These are phyloP conservation scores for Rhodamnia rubescens DNA, from an alignment of 345 rosid species.

Conservation along the genomic window DNA sequence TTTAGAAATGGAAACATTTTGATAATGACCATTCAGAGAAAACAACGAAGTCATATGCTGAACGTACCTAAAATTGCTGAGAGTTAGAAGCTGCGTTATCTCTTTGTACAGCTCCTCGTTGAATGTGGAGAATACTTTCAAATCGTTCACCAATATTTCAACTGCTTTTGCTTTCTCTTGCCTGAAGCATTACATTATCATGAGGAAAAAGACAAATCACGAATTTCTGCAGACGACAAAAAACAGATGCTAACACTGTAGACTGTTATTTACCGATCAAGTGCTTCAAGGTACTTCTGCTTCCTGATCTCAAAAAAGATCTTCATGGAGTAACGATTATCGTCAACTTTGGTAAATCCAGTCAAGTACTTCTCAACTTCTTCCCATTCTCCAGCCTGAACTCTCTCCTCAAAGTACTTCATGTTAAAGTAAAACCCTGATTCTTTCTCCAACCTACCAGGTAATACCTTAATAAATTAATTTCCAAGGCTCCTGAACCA, in stretches of 20 bases:
- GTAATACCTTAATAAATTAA: background rate
- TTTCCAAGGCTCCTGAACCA: background rate
- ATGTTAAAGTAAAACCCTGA: conserved; percentile 61
- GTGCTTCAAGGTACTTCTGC: conserved; percentile 89
- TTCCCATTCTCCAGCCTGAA: conserved; percentile 65
- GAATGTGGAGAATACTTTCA: conserved; percentile 81
- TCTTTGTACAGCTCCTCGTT: conserved; percentile 87
- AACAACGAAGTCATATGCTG: background rate
- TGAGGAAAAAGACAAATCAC: background rate
- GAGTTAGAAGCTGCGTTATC: conserved; percentile 76
- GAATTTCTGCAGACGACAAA: background rate
- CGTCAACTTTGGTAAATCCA: conserved; percentile 62
- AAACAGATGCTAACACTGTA: background rate
- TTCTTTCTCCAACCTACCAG: conserved; percentile 53
- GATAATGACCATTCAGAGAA: background rate
- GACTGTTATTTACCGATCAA: conserved; percentile 37
- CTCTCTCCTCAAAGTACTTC: conserved; percentile 64
- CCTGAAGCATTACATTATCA: conserved; percentile 21
- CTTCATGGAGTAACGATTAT: conserved; percentile 73
- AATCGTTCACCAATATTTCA: conserved; percentile 67
- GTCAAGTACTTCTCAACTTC: conserved; percentile 60
- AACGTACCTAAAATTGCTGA: conserved; percentile 67
- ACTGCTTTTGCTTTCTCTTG: conserved; percentile 75
- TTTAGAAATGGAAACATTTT: background rate
- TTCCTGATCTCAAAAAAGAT: conserved; percentile 85